Evolutionary conservation across 1,284 basidiomycete genomes (phyloP), one percentile per base, ranked within the genome.

Genomic region (Rhodotorula sp.): DNA sequence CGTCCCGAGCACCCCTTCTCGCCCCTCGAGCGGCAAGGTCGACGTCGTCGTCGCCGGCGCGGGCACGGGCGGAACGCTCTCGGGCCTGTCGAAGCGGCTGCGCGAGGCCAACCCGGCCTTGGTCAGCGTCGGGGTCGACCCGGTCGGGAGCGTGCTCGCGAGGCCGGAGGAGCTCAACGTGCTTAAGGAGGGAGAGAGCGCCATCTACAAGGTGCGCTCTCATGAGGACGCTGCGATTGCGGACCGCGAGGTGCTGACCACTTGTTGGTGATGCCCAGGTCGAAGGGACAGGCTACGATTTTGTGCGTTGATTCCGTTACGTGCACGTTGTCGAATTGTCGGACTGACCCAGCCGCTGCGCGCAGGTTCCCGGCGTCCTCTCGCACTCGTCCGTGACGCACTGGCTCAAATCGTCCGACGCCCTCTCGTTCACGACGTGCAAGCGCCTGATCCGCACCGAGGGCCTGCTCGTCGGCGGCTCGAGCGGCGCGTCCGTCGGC

Each of bases 211-310:
- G 73, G 65, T 66, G 50, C 34, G 54, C 27, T 21, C 9, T 2
- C 2, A 13, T 9, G n/a, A 3, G 0, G 50, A 13, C 27, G 12
- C 19, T 42, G 23, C 7, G 1, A 12, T 13, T n/a, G 16, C 7
- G 8, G 50, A 1, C 7, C 3, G 5, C 17, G 45, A 10, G 9
- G 41, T n/a, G 49, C 7, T 41, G 41, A 14, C 5, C 9, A 21
- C 16, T 19, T 16, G 27, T 49, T 42, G 48, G 42, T 25, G 34
- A 5, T 34, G 2, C 5, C 34, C 49, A 65, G 64, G 88, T 98
- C 21, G 95, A 98, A 81, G 95, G 95, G 16, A 98, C 97, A 70
- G 95, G 95, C 23, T 93, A 94, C 78, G 93, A 97, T 80, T 97
- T 97, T 80, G 74, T 79, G 23, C 62, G 71, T 61, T 4, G 13